Evolutionary conservation across 345 rosid species (phyloP).

Genomic region (Populus ilicifolia): DNA sequence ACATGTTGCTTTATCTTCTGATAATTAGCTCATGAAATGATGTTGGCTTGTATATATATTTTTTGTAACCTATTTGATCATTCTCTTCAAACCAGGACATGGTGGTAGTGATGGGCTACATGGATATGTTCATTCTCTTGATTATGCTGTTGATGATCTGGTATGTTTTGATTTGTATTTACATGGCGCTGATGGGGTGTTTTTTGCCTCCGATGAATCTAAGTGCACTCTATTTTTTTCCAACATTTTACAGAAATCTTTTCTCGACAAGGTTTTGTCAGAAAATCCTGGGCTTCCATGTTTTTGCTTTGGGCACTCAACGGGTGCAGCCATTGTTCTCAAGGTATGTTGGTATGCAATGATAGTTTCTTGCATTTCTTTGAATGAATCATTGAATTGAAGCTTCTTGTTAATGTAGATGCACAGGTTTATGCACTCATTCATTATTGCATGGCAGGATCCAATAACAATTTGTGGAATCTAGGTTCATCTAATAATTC

Average conservation of each 20-base stretch:
- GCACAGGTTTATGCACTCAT: background rate
- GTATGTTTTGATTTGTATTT: background rate
- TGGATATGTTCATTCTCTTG: constrained; percentile 27
- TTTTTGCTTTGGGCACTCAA: constrained; percentile 34
- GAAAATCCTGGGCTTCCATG: constrained; percentile 33
- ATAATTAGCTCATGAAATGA: background rate
- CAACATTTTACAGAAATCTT: constrained; percentile 16
- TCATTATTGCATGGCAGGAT: background rate
- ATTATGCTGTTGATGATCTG: constrained; percentile 30
- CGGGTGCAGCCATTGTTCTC: constrained; percentile 33
- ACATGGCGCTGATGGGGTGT: too few relatives aligned
- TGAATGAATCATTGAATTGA: background rate
- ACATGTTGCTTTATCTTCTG: background rate
- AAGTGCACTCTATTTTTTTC: background rate
- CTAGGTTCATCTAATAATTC: background rate
- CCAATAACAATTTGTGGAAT: background rate
- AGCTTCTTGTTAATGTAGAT: background rate
- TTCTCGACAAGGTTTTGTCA: constrained; percentile 20
- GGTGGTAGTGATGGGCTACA: constrained; percentile 37
- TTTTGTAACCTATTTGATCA: background rate
- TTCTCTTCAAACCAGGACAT: constrained; percentile 17
- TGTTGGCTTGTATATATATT: background rate
- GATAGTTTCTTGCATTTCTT: background rate
- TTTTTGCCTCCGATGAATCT: background rate
- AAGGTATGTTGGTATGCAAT: constrained; percentile 14